Evolutionary conservation across 345 rosid genomes (phyloP).

Genomic region (Clarkia xantiana): DNA sequence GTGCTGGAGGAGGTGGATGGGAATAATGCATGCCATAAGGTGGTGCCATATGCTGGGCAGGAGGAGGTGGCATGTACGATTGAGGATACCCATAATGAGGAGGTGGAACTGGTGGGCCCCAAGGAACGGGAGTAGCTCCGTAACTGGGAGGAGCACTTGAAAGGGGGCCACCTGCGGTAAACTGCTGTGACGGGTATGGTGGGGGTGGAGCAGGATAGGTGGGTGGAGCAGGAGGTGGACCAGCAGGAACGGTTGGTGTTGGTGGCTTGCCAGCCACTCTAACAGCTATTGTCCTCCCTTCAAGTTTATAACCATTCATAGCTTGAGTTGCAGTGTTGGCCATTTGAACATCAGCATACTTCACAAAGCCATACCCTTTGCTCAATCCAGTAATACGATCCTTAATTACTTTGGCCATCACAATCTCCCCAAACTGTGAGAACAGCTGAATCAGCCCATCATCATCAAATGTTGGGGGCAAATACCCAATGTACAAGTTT

Average conservation of each 20-base stretch:
- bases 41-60: conserved; percentile 73
- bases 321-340: conserved; percentile 69
- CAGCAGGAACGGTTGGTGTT: conserved; percentile 67
- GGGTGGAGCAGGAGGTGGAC: conserved; percentile 63
- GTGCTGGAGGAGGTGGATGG: conserved; percentile 33
- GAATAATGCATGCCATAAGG: conserved; percentile 78
- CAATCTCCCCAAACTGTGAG: conserved; percentile 81
- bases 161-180: conserved; percentile 58
- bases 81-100: conserved; percentile 68
- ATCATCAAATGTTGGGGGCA: conserved; percentile 82
- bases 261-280: conserved; percentile 96
- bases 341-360: conserved; percentile 77
- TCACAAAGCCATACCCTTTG: conserved; percentile 91
- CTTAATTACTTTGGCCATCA: conserved; percentile 94
- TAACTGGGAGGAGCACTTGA: conserved; percentile 39
- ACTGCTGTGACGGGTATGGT: conserved; percentile 71
- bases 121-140: conserved; percentile 55
- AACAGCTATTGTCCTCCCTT: conserved; percentile 83
- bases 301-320: conserved; percentile 79
- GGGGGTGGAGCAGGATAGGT: conserved; percentile 48
- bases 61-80: conserved; percentile 45
- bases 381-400: conserved; percentile 66
- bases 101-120: conserved; percentile 87
- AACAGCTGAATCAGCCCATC: conserved; percentile 75
- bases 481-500: conserved; percentile 80